Conservation (phyloP, 164 flowering plant genomes). For the Annona cherimola region DNA sequence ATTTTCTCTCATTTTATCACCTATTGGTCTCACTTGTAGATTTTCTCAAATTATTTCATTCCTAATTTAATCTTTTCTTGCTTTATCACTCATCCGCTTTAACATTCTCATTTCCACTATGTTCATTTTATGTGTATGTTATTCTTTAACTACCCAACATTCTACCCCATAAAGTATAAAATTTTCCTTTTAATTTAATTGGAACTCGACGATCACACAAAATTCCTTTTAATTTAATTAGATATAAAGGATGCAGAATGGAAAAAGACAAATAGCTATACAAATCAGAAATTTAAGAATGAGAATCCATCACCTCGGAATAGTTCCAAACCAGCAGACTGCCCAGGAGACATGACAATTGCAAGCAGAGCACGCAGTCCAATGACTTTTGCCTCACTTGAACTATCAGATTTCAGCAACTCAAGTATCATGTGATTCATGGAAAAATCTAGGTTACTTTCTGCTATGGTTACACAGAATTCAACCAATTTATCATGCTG, state of each 20-base stretch:
- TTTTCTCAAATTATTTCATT: too few relatives aligned
- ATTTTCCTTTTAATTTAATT: too few relatives aligned
- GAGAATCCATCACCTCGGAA: slow-evolving; percentile 54
- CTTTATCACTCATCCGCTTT: too few relatives aligned
- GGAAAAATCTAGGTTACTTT: slow-evolving; percentile 92
- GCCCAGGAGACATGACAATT: slow-evolving; percentile 82
- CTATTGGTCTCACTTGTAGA: too few relatives aligned
- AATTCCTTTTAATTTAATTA: neutral
- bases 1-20: too few relatives aligned
- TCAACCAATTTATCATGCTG: slow-evolving; percentile 98
- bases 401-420: slow-evolving; percentile 79
- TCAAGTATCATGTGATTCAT: slow-evolving; percentile 97
- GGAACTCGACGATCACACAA: too few relatives aligned
- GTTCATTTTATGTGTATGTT: too few relatives aligned
- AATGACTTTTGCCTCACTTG: slow-evolving; percentile 95
- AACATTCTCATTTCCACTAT: too few relatives aligned
- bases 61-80: too few relatives aligned
- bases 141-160: too few relatives aligned
- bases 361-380: slow-evolving; percentile 93
- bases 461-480: slow-evolving; percentile 95
- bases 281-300: neutral
- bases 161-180: too few relatives aligned
- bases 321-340: slow-evolving; percentile 71
- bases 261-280: neutral
- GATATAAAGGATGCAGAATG: neutral